These are phyloP conservation scores for Stromatinia cepivora DNA, from an alignment of 2,329 filamentous ascomycete species.

Conservation along the genomic window DNA sequence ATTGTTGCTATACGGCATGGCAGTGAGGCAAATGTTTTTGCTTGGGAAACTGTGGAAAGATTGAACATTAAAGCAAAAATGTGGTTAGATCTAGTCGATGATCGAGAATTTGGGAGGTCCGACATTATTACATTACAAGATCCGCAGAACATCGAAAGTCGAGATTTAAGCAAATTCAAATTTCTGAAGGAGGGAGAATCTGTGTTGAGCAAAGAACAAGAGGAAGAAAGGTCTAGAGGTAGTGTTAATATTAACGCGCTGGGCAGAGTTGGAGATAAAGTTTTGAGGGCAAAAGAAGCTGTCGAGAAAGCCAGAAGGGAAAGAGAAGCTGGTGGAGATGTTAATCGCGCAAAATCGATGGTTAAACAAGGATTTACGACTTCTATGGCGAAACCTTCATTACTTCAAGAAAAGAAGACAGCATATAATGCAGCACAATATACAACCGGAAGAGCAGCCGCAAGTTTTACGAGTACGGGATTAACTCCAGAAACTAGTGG, in stretches of 20 bases:
- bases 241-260: conserved; percentile 79
- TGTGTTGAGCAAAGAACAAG: conserved; percentile 67
- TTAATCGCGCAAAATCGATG: conserved; percentile 51
- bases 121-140: conserved; percentile 97
- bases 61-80: conserved; percentile 97
- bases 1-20: conserved; percentile 82
- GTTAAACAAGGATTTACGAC: conserved; percentile 44
- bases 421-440: conserved; percentile 86
- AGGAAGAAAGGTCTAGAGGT: conserved; percentile 63
- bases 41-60: conserved; percentile 91
- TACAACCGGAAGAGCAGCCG: conserved; percentile 87
- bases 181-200: conserved; percentile 80
- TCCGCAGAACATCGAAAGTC: conserved; percentile 80
- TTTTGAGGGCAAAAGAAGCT: conserved; percentile 86
- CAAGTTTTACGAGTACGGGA: conserved; percentile 93
- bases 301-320: conserved; percentile 87
- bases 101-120: conserved; percentile 80
- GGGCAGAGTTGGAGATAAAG: conserved; percentile 77
- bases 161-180: conserved; percentile 86
- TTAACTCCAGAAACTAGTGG: conserved; percentile 88
- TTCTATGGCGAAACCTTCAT: conserved; percentile 43
- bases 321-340: conserved; percentile 59
- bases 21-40: conserved; percentile 90
- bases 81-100: conserved; percentile 88
- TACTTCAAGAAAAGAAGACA: conserved; percentile 57